Evolutionary conservation across 2,329 filamentous ascomycete genomes (phyloP).

Genomic region (Arthrobotrys entomopaga): DNA sequence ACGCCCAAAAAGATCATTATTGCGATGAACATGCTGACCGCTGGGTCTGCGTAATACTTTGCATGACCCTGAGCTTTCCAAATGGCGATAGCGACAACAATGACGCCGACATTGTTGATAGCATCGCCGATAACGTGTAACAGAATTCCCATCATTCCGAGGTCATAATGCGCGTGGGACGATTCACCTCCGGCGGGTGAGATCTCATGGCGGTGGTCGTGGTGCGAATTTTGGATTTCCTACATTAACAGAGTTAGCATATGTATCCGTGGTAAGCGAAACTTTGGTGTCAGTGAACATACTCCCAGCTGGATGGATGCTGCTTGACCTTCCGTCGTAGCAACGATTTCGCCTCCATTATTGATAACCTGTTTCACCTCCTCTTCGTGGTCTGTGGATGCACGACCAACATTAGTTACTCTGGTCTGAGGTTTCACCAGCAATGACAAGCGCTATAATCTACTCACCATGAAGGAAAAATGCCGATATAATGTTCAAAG

Average conservation of each 20-base stretch:
- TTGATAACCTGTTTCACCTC: conserved; percentile 55
- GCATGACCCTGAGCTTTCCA: conserved; percentile 71
- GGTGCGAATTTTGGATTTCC: conserved; percentile 62
- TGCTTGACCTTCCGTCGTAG: conserved; percentile 23
- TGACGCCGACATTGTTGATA: conserved; percentile 80
- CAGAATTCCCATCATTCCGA: conserved; percentile 77
- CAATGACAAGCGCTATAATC: background rate
- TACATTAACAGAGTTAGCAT: conserved; percentile 8
- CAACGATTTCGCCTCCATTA: conserved; percentile 41
- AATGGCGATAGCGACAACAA: conserved; percentile 74
- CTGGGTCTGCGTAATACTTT: conserved; percentile 78
- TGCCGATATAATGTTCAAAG: conserved; percentile 74
- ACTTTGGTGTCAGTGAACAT: background rate
- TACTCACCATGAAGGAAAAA: conserved; percentile 72
- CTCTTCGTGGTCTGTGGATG: conserved; percentile 62
- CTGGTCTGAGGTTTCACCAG: too few species aligned
- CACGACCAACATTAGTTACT: too few species aligned
- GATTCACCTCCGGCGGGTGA: conserved; percentile 54
- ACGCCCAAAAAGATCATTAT: conserved; percentile 76
- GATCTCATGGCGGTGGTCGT: conserved; percentile 66
- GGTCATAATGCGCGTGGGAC: conserved; percentile 66
- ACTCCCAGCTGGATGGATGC: conserved; percentile 31
- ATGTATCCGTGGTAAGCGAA: too few species aligned
- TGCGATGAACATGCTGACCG: conserved; percentile 74
- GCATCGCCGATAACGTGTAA: conserved; percentile 78